Conservation (phyloP, 768 basidiomycete genomes). For the Rhodotorula diobovata region DNA sequence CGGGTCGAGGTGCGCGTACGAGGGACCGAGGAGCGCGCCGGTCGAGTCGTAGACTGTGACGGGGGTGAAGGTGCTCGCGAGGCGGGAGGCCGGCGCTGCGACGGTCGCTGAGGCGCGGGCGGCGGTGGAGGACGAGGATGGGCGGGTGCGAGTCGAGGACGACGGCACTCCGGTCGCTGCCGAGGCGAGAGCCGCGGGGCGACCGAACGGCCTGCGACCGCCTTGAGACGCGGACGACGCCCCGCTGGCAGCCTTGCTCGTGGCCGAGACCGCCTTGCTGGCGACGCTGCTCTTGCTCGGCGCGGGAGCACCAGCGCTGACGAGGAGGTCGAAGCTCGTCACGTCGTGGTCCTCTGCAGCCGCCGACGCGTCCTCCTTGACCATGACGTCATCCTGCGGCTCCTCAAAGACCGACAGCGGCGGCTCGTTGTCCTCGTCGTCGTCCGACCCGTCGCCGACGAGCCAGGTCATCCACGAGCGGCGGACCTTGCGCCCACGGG, state of each 20-base stretch:
- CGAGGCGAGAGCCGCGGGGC: background rate
- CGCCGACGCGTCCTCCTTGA: background rate
- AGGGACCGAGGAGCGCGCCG: conserved; percentile 14
- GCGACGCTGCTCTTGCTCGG: background rate
- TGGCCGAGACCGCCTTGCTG: background rate
- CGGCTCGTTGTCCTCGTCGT: background rate
- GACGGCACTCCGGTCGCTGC: background rate
- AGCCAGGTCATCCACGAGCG: conserved; percentile 19
- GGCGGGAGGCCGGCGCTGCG: background rate
- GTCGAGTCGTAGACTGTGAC: background rate
- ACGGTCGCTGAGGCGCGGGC: conserved; percentile 3
- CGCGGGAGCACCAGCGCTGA: too few species aligned
- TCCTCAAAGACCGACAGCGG: background rate
- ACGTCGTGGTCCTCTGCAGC: too few species aligned
- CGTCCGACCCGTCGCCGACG: background rate
- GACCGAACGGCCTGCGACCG: conserved; percentile 3
- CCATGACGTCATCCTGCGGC: background rate
- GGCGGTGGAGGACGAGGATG: background rate
- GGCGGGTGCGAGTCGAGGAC: background rate
- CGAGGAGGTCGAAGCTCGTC: background rate
- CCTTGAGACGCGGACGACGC: background rate
- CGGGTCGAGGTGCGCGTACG: conserved; percentile 21
- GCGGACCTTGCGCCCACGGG: background rate
- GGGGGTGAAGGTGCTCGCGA: background rate
- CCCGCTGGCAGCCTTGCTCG: background rate